phyloP scores from a whole-genome alignment of 306 rosid genomes.

The Acacia confusa region DNA sequence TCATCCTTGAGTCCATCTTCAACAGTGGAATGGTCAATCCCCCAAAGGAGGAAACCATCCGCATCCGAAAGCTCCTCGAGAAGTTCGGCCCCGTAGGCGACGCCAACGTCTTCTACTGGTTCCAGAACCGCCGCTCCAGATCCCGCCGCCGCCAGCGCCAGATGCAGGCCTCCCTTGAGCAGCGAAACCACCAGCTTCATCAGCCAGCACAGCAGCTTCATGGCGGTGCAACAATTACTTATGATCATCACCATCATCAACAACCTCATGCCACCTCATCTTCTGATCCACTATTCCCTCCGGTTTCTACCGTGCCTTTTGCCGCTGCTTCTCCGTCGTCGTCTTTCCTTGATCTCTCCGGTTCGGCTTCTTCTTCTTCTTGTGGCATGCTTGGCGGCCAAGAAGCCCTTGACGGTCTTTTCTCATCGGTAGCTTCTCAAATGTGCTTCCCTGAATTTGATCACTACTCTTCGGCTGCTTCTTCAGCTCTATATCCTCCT shows the following conservation, averaged over 20 bases:
- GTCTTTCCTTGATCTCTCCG: conserved; percentile 17
- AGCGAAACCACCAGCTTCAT: conserved; percentile 13
- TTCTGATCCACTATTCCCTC: background rate
- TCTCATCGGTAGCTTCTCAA: conserved; percentile 40
- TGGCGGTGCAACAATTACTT: conserved; percentile 49
- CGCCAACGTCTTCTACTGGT: conserved; percentile 98
- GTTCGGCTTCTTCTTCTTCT: conserved; percentile 57
- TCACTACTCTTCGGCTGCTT: conserved; percentile 38
- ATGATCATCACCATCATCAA: conserved; percentile 6
- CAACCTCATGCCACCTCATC: background rate
- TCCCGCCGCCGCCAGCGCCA: conserved; percentile 98
- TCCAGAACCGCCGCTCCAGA: conserved; percentile 92
- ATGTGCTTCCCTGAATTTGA: conserved; percentile 57
- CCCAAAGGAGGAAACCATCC: conserved; percentile 84
- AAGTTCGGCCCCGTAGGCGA: conserved; percentile 91
- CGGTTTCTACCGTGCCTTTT: background rate
- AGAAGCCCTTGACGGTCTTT: conserved; percentile 30
- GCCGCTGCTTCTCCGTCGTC: conserved; percentile 8
- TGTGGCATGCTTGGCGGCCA: conserved; percentile 17
- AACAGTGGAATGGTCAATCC: conserved; percentile 99
- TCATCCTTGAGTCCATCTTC: conserved; percentile 91
- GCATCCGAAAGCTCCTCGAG: conserved; percentile 80
- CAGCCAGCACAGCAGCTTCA: background rate
- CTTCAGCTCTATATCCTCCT: conserved; percentile 47
- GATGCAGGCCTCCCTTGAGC: conserved; percentile 64